Evolutionary conservation across 495 filamentous ascomycete genomes (phyloP), one percentile per base, ranked within the genome.

Genomic region (Copromyces sp.): DNA sequence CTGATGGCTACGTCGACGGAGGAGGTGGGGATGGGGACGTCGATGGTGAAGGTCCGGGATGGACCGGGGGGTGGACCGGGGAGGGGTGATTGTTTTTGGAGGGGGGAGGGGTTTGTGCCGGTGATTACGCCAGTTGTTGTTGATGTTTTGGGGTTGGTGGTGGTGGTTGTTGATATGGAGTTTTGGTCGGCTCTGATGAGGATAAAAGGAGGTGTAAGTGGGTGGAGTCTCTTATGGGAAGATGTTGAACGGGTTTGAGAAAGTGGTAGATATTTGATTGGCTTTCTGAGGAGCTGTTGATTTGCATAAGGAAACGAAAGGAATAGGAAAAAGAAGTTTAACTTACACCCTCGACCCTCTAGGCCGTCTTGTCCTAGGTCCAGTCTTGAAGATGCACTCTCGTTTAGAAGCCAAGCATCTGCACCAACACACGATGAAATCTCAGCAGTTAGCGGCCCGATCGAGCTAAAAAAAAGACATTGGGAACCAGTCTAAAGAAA

Each of bases 31-130:
- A 85, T 81, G 44, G 81, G 75, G 71, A 86, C 83, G 80, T 86
- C 83, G 75, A 86, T 86, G 68, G 82, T 85, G 73, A 86, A 86
- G 41, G 83, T 86, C 74, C 82, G 82, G 74, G 82, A 83, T 7
- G 83, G 83, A 6, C 80, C 81, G n/a, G 82, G 75, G 3, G 80
- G 79, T 11, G 75, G 76, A 41, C 42, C 61, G 75, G 69, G 7
- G 42, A 45, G 68, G 74, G 69, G 9, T 70, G 68, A 42, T 78
- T 74, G 24, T 74, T 79, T 16, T 40, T 69, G 44, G 42, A 45
- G 75, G 75, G 37, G 40, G 61, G 39, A 39, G 35, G 8, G 32
- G 40, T 37, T 59, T 12, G 65, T 40, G 3, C 39, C 20, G 38
- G 68, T 53, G 69, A n/a, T 71, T 11, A 29, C 37, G 8, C 39